phyloP scores from a whole-genome alignment of 331 rosid genomes.

The Dryas integrifolia region DNA sequence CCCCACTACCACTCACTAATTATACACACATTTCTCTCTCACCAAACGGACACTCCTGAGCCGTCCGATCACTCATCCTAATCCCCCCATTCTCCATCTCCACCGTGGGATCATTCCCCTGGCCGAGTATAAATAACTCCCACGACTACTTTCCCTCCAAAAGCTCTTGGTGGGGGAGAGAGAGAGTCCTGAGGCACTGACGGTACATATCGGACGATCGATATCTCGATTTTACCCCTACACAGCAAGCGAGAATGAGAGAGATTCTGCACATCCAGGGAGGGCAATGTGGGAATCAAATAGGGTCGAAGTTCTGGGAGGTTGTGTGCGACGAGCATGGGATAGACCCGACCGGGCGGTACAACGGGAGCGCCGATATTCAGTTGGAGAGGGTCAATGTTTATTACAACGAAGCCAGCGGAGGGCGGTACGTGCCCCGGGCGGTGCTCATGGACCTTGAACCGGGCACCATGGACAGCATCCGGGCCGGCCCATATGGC shows the following conservation, averaged over 20 bases:
- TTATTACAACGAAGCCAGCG: conserved; percentile 58
- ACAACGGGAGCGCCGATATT: conserved; percentile 41
- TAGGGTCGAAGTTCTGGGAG: conserved; percentile 70
- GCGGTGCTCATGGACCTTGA: conserved; percentile 74
- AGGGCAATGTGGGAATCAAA: conserved; percentile 79
- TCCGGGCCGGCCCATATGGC: conserved; percentile 49
- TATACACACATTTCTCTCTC: background rate
- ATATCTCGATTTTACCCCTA: background rate
- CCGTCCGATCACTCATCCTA: conserved; percentile 14
- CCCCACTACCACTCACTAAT: background rate
- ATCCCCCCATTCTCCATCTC: background rate
- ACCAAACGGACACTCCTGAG: conserved; percentile 8
- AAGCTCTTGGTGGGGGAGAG: background rate
- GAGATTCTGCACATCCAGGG: conserved; percentile 79
- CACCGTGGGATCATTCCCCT: conserved; percentile 6
- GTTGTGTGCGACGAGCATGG: conserved; percentile 67
- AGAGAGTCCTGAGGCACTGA: too few relatives aligned
- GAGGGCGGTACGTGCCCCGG: conserved; percentile 61
- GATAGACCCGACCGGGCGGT: conserved; percentile 47
- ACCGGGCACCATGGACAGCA: conserved; percentile 67
- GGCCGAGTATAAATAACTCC: conserved; percentile 20
- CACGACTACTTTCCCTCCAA: conserved; percentile 16
- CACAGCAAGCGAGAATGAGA: conserved; percentile 39
- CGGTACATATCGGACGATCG: too few relatives aligned
- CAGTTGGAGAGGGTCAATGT: conserved; percentile 60